A percentile compares a stretch with the other conserved stretches of the same genome.
phyloP scores from a whole-genome alignment of 441 rosid genomes.

The Gossypium gossypioides region DNA sequence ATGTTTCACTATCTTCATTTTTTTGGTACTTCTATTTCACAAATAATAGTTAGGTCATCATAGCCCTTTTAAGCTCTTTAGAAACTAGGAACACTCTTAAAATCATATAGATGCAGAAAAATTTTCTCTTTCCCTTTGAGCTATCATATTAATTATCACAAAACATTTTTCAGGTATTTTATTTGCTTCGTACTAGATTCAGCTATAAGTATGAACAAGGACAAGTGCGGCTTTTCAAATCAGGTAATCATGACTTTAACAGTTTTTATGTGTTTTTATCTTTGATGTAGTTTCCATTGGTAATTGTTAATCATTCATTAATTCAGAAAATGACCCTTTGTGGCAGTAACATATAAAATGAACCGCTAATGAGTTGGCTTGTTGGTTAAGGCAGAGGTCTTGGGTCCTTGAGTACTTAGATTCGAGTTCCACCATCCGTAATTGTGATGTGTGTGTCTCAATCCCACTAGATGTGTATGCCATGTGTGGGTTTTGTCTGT shows the following conservation, averaged over 20 bases:
- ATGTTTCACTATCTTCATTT: background rate
- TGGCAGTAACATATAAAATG: background rate
- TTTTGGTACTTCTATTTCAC: background rate
- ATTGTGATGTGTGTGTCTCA: too few relatives aligned
- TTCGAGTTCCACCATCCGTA: too few relatives aligned
- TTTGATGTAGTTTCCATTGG: background rate
- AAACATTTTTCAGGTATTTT: conserved; percentile 9
- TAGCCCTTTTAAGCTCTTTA: background rate
- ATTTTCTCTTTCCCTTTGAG: background rate
- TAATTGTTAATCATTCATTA: background rate
- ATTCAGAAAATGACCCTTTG: background rate
- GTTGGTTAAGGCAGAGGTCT: too few relatives aligned
- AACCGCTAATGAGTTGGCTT: too few relatives aligned
- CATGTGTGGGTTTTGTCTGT: too few relatives aligned
- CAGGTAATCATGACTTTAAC: background rate
- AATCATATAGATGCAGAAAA: background rate
- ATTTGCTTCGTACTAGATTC: background rate
- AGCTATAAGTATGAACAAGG: background rate
- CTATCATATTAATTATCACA: conserved; percentile 4
- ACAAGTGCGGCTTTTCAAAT: background rate
- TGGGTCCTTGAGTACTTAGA: too few relatives aligned
- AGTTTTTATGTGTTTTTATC: background rate
- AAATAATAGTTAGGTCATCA: background rate
- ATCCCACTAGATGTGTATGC: too few relatives aligned
- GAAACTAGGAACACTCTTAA: background rate